Evolutionary conservation across 495 filamentous ascomycete species (phyloP).

Genomic region (Glutinoglossum americanum): DNA sequence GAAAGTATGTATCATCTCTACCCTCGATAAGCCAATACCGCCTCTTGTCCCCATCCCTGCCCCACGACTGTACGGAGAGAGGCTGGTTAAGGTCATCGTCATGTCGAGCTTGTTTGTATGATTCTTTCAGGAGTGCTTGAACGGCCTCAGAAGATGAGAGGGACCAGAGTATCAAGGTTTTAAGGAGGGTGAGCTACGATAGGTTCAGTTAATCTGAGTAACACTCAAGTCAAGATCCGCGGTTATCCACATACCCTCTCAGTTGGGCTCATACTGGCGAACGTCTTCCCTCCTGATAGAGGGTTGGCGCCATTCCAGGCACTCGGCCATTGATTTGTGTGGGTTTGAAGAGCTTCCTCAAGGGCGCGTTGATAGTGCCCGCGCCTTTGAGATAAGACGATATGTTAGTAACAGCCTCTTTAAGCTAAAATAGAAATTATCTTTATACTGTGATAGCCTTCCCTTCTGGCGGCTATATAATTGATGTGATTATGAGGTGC

Average conservation of each 20-base stretch:
- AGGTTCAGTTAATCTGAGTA: constrained; percentile 2
- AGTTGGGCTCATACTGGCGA: constrained; percentile 54
- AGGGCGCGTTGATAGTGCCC: constrained; percentile 82
- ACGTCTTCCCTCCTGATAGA: constrained; percentile 52
- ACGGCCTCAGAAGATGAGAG: constrained; percentile 76
- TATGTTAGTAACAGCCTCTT: not conserved
- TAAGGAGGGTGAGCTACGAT: constrained; percentile 43
- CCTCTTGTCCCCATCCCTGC: constrained; percentile 71
- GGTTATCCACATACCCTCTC: constrained; percentile 45
- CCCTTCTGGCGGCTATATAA: not conserved
- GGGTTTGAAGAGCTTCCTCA: constrained; percentile 74
- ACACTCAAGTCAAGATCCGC: constrained; percentile 7
- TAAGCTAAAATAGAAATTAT: not conserved
- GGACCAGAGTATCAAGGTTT: constrained; percentile 69
- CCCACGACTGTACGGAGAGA: constrained; percentile 88
- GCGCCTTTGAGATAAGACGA: constrained; percentile 23
- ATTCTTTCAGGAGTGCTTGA: constrained; percentile 56
- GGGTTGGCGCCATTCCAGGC: constrained; percentile 77
- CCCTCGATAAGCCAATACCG: constrained; percentile 89
- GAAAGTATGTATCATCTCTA: constrained; percentile 78
- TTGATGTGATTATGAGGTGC: constrained; percentile 7
- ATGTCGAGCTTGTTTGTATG: constrained; percentile 74
- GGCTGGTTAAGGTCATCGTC: constrained; percentile 87
- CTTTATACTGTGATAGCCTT: not conserved
- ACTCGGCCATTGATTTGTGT: constrained; percentile 74